phyloP scores from a whole-genome alignment of 192 early-diverging fungal genomes.

The Phycomyces blakesleeanus region DNA sequence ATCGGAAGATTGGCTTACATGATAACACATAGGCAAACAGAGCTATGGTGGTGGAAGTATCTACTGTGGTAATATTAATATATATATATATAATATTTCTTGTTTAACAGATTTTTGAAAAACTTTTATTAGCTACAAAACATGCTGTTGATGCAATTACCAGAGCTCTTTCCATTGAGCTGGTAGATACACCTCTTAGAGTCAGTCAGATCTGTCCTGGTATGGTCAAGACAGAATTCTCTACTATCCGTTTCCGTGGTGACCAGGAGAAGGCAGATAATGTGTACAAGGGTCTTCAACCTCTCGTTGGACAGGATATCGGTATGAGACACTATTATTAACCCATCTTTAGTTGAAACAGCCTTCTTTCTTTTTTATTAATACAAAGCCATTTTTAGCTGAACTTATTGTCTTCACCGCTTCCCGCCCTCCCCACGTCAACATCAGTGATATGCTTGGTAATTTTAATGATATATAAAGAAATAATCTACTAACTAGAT shows the following conservation, averaged over 20 bases:
- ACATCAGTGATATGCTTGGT: conserved; percentile 62
- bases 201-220: conserved; percentile 79
- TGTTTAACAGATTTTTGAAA: not conserved
- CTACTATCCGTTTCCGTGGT: conserved; percentile 68
- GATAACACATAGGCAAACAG: conserved; percentile 25
- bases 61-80: conserved; percentile 54
- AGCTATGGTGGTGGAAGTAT: conserved; percentile 70
- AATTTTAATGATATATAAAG: conserved; percentile 1
- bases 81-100: not conserved
- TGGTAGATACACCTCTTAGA: conserved; percentile 62
- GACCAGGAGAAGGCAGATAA: conserved; percentile 59
- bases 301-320: conserved; percentile 68
- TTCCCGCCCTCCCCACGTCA: conserved; percentile 65
- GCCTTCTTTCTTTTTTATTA: conserved; percentile 4
- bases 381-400: conserved; percentile 44
- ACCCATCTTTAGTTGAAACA: not conserved
- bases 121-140: conserved; percentile 40
- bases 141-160: conserved; percentile 81
- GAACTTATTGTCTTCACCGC: conserved; percentile 81
- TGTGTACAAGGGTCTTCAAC: conserved; percentile 78
- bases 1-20: not conserved
- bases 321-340: conserved; percentile 37
- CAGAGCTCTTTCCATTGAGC: conserved; percentile 68
- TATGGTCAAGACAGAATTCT: conserved; percentile 91
- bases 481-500: not conserved